phyloP scores from a whole-genome alignment of 495 filamentous ascomycete genomes.

The Tuber aestivum region DNA sequence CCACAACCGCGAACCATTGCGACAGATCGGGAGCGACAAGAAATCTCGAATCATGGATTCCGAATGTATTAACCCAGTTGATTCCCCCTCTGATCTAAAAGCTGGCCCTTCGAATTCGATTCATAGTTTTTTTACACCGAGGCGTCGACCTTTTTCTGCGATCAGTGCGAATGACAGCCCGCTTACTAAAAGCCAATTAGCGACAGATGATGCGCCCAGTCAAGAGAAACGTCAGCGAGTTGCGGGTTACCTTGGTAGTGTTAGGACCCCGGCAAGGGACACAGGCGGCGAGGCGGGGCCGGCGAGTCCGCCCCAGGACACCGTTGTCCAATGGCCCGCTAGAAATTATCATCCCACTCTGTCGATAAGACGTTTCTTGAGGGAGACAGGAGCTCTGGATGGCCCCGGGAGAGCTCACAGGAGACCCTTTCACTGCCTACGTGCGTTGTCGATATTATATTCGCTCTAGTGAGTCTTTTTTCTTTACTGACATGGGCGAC shows the following conservation, averaged over 20 bases:
- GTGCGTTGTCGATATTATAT: neutral
- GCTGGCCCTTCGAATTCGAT: conserved; percentile 25
- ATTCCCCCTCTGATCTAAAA: conserved; percentile 35
- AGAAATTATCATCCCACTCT: neutral
- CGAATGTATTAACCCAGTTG: conserved; percentile 24
- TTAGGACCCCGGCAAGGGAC: neutral
- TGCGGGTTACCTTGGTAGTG: neutral
- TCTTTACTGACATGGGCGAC: conserved; percentile 10
- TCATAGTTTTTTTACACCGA: conserved; percentile 42
- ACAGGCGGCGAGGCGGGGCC: neutral
- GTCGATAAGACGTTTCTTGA: neutral
- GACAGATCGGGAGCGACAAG: neutral
- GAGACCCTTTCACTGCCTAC: neutral
- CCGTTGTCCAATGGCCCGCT: neutral
- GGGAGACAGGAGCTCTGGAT: neutral
- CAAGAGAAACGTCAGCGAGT: neutral
- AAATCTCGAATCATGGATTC: conserved; percentile 9
- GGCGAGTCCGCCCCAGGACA: neutral
- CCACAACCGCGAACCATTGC: neutral
- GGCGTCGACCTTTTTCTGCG: conserved; percentile 26
- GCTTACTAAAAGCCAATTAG: neutral
- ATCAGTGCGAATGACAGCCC: conserved; percentile 20
- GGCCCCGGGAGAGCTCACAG: neutral
- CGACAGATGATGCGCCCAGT: neutral
- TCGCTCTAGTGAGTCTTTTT: neutral